Evolutionary conservation across 768 basidiomycete genomes (phyloP).

Genomic region (Gelatoporia subvermispora): DNA sequence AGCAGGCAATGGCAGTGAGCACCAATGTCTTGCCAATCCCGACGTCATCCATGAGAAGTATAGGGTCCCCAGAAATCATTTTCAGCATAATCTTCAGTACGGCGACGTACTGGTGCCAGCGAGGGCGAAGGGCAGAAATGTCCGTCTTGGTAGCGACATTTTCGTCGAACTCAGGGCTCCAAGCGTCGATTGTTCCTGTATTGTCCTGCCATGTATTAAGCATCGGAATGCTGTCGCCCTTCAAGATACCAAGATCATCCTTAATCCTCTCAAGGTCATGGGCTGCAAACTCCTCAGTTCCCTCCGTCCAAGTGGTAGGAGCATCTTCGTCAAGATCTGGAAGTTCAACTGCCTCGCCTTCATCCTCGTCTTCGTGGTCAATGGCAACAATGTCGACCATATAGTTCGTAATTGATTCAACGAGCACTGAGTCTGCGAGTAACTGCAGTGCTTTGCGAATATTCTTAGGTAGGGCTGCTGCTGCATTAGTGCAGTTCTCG

Average conservation of each 20-base stretch:
- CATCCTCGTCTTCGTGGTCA: not conserved
- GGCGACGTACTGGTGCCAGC: constrained; percentile 20
- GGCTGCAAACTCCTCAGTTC: not conserved
- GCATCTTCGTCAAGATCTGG: not conserved
- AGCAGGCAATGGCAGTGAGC: no score
- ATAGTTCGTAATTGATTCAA: no score
- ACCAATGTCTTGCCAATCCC: constrained; percentile 22
- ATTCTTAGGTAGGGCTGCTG: not conserved
- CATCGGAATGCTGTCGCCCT: not conserved
- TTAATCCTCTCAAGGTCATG: not conserved
- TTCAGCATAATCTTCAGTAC: constrained; percentile 17
- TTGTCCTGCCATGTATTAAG: not conserved
- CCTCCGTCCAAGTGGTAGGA: not conserved
- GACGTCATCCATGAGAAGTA: constrained; percentile 22
- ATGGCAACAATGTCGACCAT: not conserved
- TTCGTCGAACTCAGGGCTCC: not conserved
- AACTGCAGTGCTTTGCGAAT: not conserved
- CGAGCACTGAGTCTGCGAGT: no score
- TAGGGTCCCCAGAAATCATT: not conserved
- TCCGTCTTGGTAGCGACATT: not conserved
- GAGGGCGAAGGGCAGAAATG: not conserved
- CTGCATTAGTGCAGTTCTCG: no score
- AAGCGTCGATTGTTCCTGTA: constrained; percentile 1
- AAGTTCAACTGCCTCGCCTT: not conserved
- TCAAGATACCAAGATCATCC: not conserved